These are phyloP conservation scores for Peniophora sp. DNA, from an alignment of 1,284 basidiomycete species.

Conservation along the genomic window DNA sequence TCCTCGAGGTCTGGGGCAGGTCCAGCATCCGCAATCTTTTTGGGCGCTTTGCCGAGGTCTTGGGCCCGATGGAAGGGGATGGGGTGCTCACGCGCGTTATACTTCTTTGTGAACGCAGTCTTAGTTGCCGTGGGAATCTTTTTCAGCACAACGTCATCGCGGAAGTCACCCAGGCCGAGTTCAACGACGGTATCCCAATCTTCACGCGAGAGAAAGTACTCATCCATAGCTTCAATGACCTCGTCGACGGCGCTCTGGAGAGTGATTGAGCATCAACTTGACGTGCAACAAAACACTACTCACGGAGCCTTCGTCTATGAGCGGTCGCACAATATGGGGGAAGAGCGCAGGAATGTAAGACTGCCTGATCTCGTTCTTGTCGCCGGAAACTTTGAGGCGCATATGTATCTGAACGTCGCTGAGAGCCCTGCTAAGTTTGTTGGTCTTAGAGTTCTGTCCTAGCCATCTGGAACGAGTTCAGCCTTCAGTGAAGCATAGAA, in stretches of 20 bases:
- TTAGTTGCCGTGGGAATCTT: constrained; percentile 81
- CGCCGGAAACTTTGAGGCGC: constrained; percentile 87
- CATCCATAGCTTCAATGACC: constrained; percentile 87
- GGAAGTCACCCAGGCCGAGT: constrained; percentile 79
- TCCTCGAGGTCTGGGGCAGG: constrained; percentile 86
- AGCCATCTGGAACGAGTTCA: constrained; percentile 63
- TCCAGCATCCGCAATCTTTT: constrained; percentile 61
- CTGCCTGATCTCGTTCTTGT: constrained; percentile 84
- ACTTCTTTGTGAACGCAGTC: constrained; percentile 82
- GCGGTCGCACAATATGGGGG: constrained; percentile 71
- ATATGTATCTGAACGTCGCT: constrained; percentile 92
- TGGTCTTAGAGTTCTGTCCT: constrained; percentile 93
- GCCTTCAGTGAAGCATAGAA: not conserved
- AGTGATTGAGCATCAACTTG: not conserved
- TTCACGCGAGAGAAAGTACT: constrained; percentile 88
- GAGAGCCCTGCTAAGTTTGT: constrained; percentile 74
- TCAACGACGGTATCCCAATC: constrained; percentile 97
- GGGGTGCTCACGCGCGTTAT: constrained; percentile 82
- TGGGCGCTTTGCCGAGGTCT: constrained; percentile 69
- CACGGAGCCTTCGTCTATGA: constrained; percentile 65
- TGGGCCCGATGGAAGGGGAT: constrained; percentile 85
- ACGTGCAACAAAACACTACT: constrained; percentile 19
- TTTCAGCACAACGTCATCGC: constrained; percentile 71
- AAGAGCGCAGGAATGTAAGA: constrained; percentile 85
- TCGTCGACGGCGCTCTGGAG: constrained; percentile 71